These are phyloP conservation scores for Nicotiana benthamiana DNA, from an alignment of 257 asterid species.

Conservation along the genomic window DNA sequence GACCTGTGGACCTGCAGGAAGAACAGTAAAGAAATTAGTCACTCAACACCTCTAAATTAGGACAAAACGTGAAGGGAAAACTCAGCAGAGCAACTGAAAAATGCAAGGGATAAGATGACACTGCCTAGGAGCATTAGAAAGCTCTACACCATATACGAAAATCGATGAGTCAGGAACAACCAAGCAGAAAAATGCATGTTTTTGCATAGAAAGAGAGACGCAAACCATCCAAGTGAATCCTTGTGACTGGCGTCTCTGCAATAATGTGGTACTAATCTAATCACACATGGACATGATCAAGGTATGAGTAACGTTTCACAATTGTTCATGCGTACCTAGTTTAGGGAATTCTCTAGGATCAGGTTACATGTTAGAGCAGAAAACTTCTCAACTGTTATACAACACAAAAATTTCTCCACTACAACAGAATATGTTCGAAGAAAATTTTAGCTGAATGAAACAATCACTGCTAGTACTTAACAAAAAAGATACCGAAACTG, in stretches of 20 bases:
- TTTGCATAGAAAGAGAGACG: neutral
- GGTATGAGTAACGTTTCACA: neutral
- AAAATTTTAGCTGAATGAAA: neutral
- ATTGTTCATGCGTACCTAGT: neutral
- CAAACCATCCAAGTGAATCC: neutral
- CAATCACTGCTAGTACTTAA: too few relatives aligned
- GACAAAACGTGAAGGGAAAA: neutral
- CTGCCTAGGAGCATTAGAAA: neutral
- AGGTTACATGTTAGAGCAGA: neutral
- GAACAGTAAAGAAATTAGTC: neutral
- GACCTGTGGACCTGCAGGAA: slow-evolving; percentile 16
- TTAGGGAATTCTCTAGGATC: neutral
- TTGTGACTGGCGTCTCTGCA: neutral
- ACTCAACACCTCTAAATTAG: neutral
- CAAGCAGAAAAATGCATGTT: neutral
- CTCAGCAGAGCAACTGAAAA: neutral
- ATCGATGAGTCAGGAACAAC: neutral
- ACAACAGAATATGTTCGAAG: neutral
- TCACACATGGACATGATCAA: neutral
- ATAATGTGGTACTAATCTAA: neutral
- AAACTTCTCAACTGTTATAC: neutral
- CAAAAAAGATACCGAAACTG: too few relatives aligned
- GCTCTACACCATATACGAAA: neutral
- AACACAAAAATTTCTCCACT: neutral
- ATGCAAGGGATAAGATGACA: neutral